Conservation (phyloP, 1,284 basidiomycete species). For the Apiotrichum porosum region DNA sequence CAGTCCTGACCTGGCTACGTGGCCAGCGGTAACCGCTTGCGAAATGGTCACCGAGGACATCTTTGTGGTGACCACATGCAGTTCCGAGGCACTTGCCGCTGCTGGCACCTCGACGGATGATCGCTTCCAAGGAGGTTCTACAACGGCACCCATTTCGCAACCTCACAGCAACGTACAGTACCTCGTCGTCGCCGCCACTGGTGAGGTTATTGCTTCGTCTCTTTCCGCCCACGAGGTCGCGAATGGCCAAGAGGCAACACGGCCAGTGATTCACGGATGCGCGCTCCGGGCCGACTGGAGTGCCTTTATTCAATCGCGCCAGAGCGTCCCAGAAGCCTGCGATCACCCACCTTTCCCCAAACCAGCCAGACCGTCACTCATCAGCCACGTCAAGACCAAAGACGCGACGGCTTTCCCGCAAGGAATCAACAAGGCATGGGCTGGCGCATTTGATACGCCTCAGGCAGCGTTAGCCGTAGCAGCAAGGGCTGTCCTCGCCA, state of each 20-base stretch:
- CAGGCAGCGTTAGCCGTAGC: conserved; percentile 14
- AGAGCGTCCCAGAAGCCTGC: too few species aligned
- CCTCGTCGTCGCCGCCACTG: conserved; percentile 6
- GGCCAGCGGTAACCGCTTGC: conserved; percentile 21
- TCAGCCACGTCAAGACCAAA: conserved; percentile 24
- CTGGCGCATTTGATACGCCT: neutral
- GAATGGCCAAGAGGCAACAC: too few species aligned
- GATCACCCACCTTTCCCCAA: neutral
- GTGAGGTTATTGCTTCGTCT: conserved; percentile 10
- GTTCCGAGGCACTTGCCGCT: neutral
- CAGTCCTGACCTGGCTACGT: conserved; percentile 23
- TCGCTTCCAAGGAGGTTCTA: too few species aligned
- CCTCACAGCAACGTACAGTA: neutral
- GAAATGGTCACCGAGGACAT: conserved; percentile 15
- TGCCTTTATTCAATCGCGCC: conserved; percentile 16
- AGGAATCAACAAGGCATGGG: conserved; percentile 27
- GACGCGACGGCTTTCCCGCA: conserved; percentile 17
- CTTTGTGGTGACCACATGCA: conserved; percentile 8
- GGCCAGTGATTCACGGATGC: conserved; percentile 12
- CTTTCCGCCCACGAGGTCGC: too few species aligned
- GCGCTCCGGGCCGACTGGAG: conserved; percentile 29
- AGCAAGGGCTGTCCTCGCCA: conserved; percentile 24
- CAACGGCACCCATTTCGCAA: too few species aligned
- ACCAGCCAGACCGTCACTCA: neutral
- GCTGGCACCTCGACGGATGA: neutral